Evolutionary conservation across 176 grass and related monocot species (phyloP), one percentile per base, ranked within the genome.

Genomic region (Aechmea fasciata): DNA sequence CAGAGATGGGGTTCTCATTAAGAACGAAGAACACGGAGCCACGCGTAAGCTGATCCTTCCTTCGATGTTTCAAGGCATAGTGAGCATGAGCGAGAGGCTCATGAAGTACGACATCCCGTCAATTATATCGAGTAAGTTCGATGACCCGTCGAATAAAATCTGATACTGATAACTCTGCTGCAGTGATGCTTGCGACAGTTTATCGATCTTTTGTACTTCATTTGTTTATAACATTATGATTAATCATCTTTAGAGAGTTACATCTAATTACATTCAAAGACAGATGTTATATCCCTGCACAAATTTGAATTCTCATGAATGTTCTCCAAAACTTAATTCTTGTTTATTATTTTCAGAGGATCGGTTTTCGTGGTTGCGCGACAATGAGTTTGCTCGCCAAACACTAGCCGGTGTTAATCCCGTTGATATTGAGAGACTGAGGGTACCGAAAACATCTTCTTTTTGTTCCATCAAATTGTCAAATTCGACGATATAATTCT

Each of bases 121-220:
- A 18, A 77, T 77, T 69, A 77, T 77, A 77, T 77, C 75, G 69
- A 77, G 75, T 77, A 77, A 77, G 17, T 11, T 48, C 49, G n/a
- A 59, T 50, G 19, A 23, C 11, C 66, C 11, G 10, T 13, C 19
- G 25, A 0, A 54, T 52, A 14, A 13, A 13, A 28, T 47, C 9
- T 19, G 28, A 20, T 13, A 59, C 26, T 61, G 13, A 47, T 19
- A 22, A 47, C 33, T 63, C 15, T 73, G 14, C 57, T 63, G 59
- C 22, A 61, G 17, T 3, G 10, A 3, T 63, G 50, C 12, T 73
- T 54, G 12, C n/a, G 64, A 67, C 9, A 12, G 47, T 15, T 47
- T 13, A 47, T 47, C 3, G 28, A 67, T 11, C 10, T 66, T 13
- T 66, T 66, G 1, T 1, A 13, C 23, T 14, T 69, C 48, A 69